These are phyloP conservation scores for Linum tenue DNA, from an alignment of 345 rosid species.

Conservation along the genomic window DNA sequence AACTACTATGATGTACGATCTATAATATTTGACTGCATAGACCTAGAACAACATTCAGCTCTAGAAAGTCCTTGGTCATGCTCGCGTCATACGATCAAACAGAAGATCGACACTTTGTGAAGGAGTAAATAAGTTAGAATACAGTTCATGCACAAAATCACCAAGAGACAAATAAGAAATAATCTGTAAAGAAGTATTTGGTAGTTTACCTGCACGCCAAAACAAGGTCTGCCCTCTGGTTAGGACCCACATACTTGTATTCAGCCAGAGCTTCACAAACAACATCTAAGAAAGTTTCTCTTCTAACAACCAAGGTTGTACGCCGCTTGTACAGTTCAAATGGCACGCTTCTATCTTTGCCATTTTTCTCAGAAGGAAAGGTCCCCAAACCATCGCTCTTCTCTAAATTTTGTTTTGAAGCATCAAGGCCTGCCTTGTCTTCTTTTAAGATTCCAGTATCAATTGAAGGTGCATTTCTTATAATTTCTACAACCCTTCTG, in stretches of 20 bases:
- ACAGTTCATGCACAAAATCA: too few species aligned
- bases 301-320: constrained; percentile 60
- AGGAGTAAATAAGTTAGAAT: too few species aligned
- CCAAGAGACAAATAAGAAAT: background rate
- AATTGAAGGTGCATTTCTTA: constrained; percentile 43
- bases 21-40: too few species aligned
- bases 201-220: constrained; percentile 85
- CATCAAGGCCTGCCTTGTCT: constrained; percentile 9
- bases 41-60: too few species aligned
- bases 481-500: constrained; percentile 65
- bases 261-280: constrained; percentile 76
- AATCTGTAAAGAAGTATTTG: background rate
- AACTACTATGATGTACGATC: too few species aligned
- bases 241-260: constrained; percentile 86
- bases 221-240: constrained; percentile 90
- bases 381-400: constrained; percentile 24
- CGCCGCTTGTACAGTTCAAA: constrained; percentile 90
- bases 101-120: background rate
- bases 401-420: constrained; percentile 24
- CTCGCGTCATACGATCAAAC: too few species aligned
- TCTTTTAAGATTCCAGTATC: constrained; percentile 31
- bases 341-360: constrained; percentile 34
- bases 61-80: too few species aligned
- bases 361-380: constrained; percentile 23
- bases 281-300: constrained; percentile 66